phyloP scores from a whole-genome alignment of 140 eudicot genomes.

The Ambrosia hybrid region DNA sequence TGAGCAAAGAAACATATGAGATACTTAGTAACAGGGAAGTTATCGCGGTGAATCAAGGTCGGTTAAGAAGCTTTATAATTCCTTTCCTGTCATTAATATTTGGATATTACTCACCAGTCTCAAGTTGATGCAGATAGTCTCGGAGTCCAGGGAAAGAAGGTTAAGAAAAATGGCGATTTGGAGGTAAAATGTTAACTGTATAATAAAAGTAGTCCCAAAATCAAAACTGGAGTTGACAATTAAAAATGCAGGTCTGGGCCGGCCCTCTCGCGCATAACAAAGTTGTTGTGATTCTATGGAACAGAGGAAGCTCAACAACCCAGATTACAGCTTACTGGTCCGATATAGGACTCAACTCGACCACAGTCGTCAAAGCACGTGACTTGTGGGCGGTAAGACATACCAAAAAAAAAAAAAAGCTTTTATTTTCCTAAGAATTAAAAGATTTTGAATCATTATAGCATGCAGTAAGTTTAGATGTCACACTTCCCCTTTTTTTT shows the following conservation, averaged over 20 bases:
- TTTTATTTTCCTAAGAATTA: too few relatives aligned
- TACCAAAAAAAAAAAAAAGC: neutral
- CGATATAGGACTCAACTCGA: slow-evolving; percentile 61
- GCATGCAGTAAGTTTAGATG: neutral
- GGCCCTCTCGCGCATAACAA: slow-evolving; percentile 62
- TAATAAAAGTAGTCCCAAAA: neutral
- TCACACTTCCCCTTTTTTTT: neutral
- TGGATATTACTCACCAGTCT: neutral
- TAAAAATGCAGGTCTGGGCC: slow-evolving; percentile 70
- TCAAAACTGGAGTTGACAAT: neutral
- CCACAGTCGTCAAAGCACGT: slow-evolving; percentile 50
- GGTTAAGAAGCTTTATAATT: neutral
- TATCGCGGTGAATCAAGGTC: slow-evolving; percentile 91
- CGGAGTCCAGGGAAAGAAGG: slow-evolving; percentile 90
- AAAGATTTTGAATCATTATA: too few relatives aligned
- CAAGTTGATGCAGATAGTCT: slow-evolving; percentile 50
- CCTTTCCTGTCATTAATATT: neutral
- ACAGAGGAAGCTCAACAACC: slow-evolving; percentile 64
- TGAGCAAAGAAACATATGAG: slow-evolving; percentile 50
- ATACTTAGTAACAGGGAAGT: slow-evolving; percentile 74
- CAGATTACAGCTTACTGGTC: slow-evolving; percentile 73
- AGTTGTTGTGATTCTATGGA: slow-evolving; percentile 70
- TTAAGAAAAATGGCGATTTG: slow-evolving; percentile 59
- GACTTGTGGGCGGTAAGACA: slow-evolving; percentile 81
- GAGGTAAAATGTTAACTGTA: slow-evolving; percentile 49